Evolutionary conservation across 768 basidiomycete genomes (phyloP), one percentile per base, ranked within the genome.

Genomic region (Amylocystis lapponica): DNA sequence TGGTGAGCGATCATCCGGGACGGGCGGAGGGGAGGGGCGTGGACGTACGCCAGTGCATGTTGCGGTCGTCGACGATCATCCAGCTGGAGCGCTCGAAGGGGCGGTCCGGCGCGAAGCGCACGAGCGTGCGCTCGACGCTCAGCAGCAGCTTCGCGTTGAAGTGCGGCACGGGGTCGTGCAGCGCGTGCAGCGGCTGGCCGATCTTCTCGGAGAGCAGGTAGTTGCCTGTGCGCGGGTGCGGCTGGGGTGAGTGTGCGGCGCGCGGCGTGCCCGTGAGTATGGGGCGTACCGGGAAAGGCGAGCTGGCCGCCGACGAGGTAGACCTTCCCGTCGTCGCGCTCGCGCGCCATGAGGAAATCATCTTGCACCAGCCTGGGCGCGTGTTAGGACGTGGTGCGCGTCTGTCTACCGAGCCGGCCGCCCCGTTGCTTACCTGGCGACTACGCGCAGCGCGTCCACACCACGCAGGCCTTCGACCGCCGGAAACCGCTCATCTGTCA

Each of bases 11-110:
- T n/a, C 8, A 21, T 25, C 38, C 20, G 19, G 38, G 12, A 36
- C 8, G 19, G 34, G 43, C 5, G 22, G 19, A 20, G 43, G 32
- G 8, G 49, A 39, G 30, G 13, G 20, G 7, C 19, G 11, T 4
- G 19, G 22, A 50, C 56, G 39, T 33, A 61, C 65, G 62, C 37
- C 47, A 55, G 37, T 56, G 57, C 2, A 61, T 38, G 20, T 62
- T 49, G 14, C 54, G 47, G 36, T 65, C 63, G 43, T 64, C 64
- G 21, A 58, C 59, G 39, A 65, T 62, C 47, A 57, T 59, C 65
- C 64, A 66, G 40, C 56, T 57, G 5, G 62, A 58, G 21, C 65
- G 56, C 54, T 66, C 65, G 36, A 66, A 65, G 2, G 65, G 65
- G 38, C 62, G 53, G 27, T 55, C 45, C 2, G 64, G 55, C 22